Evolutionary conservation across 2,329 filamentous ascomycete species (phyloP), one percentile per base, ranked within the genome.

Genomic region (Calonectria henricotiae): DNA sequence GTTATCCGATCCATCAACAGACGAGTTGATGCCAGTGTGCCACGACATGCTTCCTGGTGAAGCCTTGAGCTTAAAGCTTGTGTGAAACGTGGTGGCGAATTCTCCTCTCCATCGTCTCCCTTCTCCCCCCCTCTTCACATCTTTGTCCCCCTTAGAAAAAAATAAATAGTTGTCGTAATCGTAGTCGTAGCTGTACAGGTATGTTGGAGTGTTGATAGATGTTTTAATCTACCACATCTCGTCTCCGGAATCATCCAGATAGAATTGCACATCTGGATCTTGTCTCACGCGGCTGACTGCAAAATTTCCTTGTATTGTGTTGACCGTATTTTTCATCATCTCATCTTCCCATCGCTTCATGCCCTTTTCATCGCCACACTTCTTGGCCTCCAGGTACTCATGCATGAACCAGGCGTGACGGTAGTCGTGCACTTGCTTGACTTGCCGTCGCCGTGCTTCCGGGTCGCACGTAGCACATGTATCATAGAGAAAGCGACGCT

Each of bases 401-500:
- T 39, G 58, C 73, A 80, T 76, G 37, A 83, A 68, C 54, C 68
- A 67, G 12, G 71, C 71, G 35, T 78, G 79, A 4, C 77, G 69
- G n/a, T 61, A 67, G 49, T 81, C 78, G 54, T 81, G 76, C 25
- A 78, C 54, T 41, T 73, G 71, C 51, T 74, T 71, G 46, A 77
- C 65, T 11, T 76, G 67, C 69, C 75, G 76, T 20, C 80, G 77
- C 43, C 69, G 74, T 25, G 77, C 75, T 0, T 76, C 75, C 0
- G 80, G 78, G 61, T 84, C 81, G 70, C 83, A 85, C 6, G 71
- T 62, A 8, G 81, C 79, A 73, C 83, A 85, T n/a, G 80, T 82
- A 71, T 82, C 82, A 47, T 79, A 68, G 49, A 84, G 62, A 65
- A 77, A 77, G 13, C 67, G 69, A 27, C 66, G 68, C 37, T 72